Evolutionary conservation across 2,329 filamentous ascomycete species (phyloP).

Genomic region (Trichophyton rubrum): DNA sequence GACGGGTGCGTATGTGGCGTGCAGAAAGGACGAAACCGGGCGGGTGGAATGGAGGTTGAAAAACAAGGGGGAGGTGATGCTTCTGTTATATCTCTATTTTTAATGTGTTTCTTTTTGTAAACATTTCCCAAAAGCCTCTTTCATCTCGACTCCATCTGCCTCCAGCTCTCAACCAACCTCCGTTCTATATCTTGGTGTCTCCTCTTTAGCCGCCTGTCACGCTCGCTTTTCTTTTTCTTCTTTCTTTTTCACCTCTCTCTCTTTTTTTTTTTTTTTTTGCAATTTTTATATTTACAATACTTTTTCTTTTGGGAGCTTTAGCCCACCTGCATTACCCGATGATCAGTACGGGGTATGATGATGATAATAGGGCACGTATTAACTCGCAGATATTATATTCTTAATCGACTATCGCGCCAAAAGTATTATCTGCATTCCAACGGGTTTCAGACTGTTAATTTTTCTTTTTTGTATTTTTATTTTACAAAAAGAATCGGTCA

Average conservation of each 20-base stretch:
- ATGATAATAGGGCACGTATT: not conserved
- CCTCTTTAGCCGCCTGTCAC: slow-evolving; percentile 4
- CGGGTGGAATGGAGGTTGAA: not conserved
- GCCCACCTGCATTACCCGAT: slow-evolving; percentile 2
- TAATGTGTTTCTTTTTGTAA: slow-evolving; percentile 2
- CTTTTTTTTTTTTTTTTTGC: not conserved
- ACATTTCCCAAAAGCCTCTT: no score
- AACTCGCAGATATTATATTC: not conserved
- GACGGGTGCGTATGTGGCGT: not conserved
- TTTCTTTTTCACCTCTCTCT: not conserved
- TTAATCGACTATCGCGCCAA: slow-evolving; percentile 1
- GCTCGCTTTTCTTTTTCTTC: not conserved
- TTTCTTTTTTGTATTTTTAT: not conserved
- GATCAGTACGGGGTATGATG: slow-evolving; percentile 1
- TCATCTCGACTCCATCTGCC: not conserved
- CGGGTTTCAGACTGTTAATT: slow-evolving; percentile 1
- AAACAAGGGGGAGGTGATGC: not conserved
- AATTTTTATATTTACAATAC: not conserved
- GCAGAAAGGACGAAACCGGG: not conserved
- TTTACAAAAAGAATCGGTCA: not conserved
- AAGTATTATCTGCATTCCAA: not conserved
- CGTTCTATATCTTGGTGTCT: not conserved
- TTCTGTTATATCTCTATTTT: not conserved
- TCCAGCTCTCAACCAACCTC: not conserved
- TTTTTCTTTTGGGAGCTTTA: not conserved